A percentile compares a stretch with the other conserved stretches of the same genome.
Evolutionary conservation across 768 basidiomycete genomes (phyloP).

Genomic region (Kwoniella dendrophila): DNA sequence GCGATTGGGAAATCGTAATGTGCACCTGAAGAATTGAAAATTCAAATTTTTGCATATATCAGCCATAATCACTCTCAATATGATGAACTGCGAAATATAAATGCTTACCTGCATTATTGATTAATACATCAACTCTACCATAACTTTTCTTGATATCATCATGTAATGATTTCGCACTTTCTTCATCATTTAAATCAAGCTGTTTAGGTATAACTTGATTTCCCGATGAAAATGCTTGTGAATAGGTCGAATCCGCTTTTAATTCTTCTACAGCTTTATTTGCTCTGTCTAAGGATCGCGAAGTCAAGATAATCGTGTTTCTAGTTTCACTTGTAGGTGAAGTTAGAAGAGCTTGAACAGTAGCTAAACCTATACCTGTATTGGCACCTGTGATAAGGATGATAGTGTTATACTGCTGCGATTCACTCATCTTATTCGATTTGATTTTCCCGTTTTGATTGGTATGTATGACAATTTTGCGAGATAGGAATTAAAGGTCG

Average conservation of each 20-base stretch:
- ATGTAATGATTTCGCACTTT: constrained; percentile 11
- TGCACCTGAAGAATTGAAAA: not conserved
- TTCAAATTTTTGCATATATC: not conserved
- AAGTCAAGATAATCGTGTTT: constrained; percentile 24
- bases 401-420: constrained; percentile 11
- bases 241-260: not conserved
- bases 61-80: not conserved
- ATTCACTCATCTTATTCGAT: not conserved
- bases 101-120: constrained; percentile 35
- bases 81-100: not conserved
- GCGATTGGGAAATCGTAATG: constrained; percentile 9
- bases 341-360: constrained; percentile 27
- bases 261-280: constrained; percentile 9
- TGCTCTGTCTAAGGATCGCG: constrained; percentile 19
- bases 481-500: not conserved
- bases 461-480: not conserved
- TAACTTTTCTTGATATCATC: constrained; percentile 8
- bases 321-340: constrained; percentile 4
- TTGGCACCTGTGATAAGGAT: constrained; percentile 40
- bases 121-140: constrained; percentile 26
- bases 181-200: constrained; percentile 27
- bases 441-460: not conserved
- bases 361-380: constrained; percentile 33
- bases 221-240: not conserved
- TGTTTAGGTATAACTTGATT: constrained; percentile 8